A percentile compares a stretch with the other conserved stretches of the same genome.
phyloP scores from a whole-genome alignment of 768 basidiomycete genomes.

The Termitomyces bulborhizus region DNA sequence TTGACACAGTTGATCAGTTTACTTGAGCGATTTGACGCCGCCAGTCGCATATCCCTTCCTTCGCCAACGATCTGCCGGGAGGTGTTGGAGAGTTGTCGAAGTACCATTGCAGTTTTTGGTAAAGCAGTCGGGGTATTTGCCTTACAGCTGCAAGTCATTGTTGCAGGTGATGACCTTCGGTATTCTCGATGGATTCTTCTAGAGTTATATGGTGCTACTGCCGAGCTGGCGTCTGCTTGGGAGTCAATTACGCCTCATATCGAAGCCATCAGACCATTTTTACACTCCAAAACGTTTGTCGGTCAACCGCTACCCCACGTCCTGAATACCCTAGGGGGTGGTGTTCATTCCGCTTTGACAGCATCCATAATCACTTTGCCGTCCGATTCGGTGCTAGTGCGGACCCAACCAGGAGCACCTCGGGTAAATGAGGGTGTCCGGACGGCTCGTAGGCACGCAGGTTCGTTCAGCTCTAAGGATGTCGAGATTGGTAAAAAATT shows the following conservation, averaged over 20 bases:
- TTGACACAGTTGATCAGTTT: constrained; percentile 82
- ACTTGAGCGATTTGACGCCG: constrained; percentile 86
- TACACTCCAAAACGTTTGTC: constrained; percentile 30
- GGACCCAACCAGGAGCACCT: constrained; percentile 9
- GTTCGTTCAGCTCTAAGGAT: constrained; percentile 93
- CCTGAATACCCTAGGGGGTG: not conserved
- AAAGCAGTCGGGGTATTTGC: constrained; percentile 84
- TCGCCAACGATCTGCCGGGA: constrained; percentile 66
- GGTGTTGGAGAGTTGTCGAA: constrained; percentile 78
- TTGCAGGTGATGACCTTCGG: constrained; percentile 72
- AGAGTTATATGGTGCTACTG: constrained; percentile 83
- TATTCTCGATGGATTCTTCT: constrained; percentile 83
- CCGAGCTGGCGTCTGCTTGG: constrained; percentile 88
- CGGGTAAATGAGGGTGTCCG: constrained; percentile 33
- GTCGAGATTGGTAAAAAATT: constrained; percentile 81
- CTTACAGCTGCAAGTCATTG: constrained; percentile 74
- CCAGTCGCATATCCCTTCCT: constrained; percentile 64
- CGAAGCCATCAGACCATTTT: constrained; percentile 59
- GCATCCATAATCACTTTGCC: not conserved
- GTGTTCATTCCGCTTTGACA: not conserved
- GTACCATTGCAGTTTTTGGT: constrained; percentile 76
- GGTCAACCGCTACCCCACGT: constrained; percentile 17
- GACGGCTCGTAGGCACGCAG: constrained; percentile 75
- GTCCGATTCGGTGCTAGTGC: constrained; percentile 13
- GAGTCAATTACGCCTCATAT: constrained; percentile 65